Conservation (phyloP, 1,139 yeast species). For the Pneumocystis oryctolagi region DNA sequence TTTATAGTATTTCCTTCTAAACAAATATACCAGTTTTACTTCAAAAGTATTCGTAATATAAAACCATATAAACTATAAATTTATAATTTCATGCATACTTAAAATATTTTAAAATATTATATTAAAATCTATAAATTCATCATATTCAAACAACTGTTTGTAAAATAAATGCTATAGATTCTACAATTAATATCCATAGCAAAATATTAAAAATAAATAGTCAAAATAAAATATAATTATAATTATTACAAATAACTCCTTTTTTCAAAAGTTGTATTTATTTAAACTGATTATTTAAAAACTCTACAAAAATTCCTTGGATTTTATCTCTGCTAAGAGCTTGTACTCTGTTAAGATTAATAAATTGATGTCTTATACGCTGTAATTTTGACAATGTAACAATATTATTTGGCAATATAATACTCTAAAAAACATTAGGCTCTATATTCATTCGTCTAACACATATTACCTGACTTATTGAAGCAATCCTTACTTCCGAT, state of each 20-base stretch:
- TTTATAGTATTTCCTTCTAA: too few relatives aligned
- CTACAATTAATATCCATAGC: neutral
- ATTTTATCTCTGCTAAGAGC: constrained; percentile 49
- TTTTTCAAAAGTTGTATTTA: neutral
- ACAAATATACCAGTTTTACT: neutral
- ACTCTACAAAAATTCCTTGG: constrained; percentile 56
- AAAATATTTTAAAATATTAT: neutral
- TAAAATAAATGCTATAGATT: neutral
- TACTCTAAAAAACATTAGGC: neutral
- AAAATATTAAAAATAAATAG: neutral
- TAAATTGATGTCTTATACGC: constrained; percentile 66
- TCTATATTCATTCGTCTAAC: neutral
- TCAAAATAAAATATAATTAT: neutral
- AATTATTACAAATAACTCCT: neutral
- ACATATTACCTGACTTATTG: constrained; percentile 30
- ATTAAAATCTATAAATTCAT: neutral
- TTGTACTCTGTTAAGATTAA: constrained; percentile 64
- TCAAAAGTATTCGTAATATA: too few relatives aligned
- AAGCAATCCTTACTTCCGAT: constrained; percentile 33
- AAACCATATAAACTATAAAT: too few relatives aligned
- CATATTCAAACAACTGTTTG: neutral
- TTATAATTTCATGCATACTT: too few relatives aligned
- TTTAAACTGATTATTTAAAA: constrained; percentile 32
- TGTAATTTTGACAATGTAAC: constrained; percentile 69
- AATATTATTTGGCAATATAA: constrained; percentile 44